Evolutionary conservation across 176 grass and related monocot species (phyloP).

Genomic region (Oryza glumipatula): DNA sequence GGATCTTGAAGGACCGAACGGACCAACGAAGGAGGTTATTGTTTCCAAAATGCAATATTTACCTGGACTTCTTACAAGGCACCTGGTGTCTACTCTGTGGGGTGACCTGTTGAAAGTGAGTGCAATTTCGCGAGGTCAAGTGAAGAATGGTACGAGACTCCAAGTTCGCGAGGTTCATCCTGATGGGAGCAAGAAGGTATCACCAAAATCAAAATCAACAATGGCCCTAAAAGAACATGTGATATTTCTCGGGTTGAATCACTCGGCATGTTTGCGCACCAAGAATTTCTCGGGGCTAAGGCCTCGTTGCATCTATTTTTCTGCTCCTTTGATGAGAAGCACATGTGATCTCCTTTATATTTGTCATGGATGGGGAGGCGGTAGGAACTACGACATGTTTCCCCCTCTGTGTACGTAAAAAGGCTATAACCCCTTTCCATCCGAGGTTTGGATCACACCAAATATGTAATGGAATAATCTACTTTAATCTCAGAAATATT

Average conservation of each 20-base stretch:
- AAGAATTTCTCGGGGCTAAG: neutral
- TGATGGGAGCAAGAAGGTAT: neutral
- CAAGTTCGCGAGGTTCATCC: neutral
- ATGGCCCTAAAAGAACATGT: neutral
- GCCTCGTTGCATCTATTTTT: slow-evolving; percentile 30
- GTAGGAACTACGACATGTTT: too few species aligned
- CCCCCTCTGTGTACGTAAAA: neutral
- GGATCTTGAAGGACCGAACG: neutral
- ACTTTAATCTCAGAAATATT: too few species aligned
- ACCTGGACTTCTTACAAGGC: neutral
- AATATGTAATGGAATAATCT: neutral
- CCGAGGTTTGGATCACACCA: neutral
- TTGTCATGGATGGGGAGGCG: neutral
- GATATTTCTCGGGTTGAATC: slow-evolving; percentile 34
- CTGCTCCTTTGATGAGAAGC: neutral
- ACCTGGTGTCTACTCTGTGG: slow-evolving; percentile 15
- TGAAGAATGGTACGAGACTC: neutral
- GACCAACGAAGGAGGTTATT: neutral
- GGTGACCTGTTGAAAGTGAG: slow-evolving; percentile 2
- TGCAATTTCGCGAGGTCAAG: neutral
- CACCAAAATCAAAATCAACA: neutral
- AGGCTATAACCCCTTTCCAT: neutral
- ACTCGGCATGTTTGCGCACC: slow-evolving; percentile 20
- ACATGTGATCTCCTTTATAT: neutral
- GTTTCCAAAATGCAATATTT: neutral